phyloP scores from a whole-genome alignment of 148 eudicot genomes.

The Silene latifolia region DNA sequence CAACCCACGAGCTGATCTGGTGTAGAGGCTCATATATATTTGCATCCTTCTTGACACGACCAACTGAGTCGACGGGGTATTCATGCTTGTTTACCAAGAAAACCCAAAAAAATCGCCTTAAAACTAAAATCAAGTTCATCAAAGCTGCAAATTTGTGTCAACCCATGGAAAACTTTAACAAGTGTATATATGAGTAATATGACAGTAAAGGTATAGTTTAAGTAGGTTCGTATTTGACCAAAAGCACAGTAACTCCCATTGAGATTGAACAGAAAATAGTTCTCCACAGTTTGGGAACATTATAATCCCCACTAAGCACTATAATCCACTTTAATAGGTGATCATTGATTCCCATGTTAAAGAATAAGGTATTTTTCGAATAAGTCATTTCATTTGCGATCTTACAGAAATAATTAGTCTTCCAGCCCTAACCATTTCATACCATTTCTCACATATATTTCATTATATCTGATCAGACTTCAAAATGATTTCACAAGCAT shows the following conservation, averaged over 20 bases:
- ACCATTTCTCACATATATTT: neutral
- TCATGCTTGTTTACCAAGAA: slow-evolving; percentile 38
- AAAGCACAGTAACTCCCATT: slow-evolving; percentile 9
- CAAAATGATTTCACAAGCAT: too few relatives aligned
- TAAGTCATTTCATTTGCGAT: slow-evolving; percentile 6
- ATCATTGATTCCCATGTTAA: slow-evolving; percentile 12
- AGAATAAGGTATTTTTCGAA: slow-evolving; percentile 9
- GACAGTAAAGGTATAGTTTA: neutral
- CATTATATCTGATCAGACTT: neutral
- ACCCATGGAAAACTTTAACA: neutral
- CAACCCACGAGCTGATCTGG: too few relatives aligned
- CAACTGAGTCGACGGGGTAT: slow-evolving; percentile 62
- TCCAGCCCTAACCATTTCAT: neutral
- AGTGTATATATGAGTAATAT: too few relatives aligned
- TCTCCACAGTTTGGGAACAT: slow-evolving; percentile 10
- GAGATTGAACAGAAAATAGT: neutral
- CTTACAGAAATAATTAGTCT: slow-evolving; percentile 1
- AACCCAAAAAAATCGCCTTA: neutral
- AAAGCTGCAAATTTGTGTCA: slow-evolving; percentile 10
- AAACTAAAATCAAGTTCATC: slow-evolving; percentile 14
- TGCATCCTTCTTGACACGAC: too few relatives aligned
- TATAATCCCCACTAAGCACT: slow-evolving; percentile 6
- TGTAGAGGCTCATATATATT: too few relatives aligned
- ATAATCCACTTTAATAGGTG: too few relatives aligned
- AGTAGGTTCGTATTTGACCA: slow-evolving; percentile 1